Evolutionary conservation across 192 early-diverging fungal genomes (phyloP), one percentile per base, ranked within the genome.

Genomic region (Linnemannia hyalina): DNA sequence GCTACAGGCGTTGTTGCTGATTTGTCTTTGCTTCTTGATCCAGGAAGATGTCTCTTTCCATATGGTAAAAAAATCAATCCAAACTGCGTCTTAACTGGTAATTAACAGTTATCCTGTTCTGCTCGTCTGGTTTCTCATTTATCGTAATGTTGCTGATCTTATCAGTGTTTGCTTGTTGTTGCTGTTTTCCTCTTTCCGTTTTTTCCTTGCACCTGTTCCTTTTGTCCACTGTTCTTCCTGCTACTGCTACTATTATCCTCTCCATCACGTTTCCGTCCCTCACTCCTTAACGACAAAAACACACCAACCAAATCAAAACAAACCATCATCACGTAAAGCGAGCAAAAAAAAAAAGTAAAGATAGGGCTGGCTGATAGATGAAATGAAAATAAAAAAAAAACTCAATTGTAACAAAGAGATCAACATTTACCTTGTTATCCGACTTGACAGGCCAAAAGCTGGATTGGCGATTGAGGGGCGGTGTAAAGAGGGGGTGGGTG

Each of bases 371-470:
- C 42, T 55, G 42, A 29, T 35, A 44, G 0, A 35, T 38, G 29
- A 52, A 63, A 76, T 18, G 41, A 32, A 44, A 55, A 23, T 22
- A 20, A 74, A 20, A 74, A 20, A 74, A 20, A 74, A 42, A 22
- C 23, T 18, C 29, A 57, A 41, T 52, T 70, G 26, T 7, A 23
- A 52, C 15, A 52, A 52, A 20, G 42, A 20, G 13, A 13, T 46
- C 20, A 32, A 40, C 3, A 5, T 60, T 80, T 85, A 85, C 83
- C 83, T 85, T 76, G 75, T 80, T 80, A 85, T 46, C 78, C 83
- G 83, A 85, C 83, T 85, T 85, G 74, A 85, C 83, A 85, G 68
- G 78, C 83, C 83, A 85, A 85, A 85, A 85, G 76, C 78, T 65
- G 60, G 60, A 65, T 65, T 32, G 32, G 60, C 60, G 75, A 44